Conservation (phyloP, 2,329 filamentous ascomycete genomes). For the Xylariomycetidae sp. region DNA sequence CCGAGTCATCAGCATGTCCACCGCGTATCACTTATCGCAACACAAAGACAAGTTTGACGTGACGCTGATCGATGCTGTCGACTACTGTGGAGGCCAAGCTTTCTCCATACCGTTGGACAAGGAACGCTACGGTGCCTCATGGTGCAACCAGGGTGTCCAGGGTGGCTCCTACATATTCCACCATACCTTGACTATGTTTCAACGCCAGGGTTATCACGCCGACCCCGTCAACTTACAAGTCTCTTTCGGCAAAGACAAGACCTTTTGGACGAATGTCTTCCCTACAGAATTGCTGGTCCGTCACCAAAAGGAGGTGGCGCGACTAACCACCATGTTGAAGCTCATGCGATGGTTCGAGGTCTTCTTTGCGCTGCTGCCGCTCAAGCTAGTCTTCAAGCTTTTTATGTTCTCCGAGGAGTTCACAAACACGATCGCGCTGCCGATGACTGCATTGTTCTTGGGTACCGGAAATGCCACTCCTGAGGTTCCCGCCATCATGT, state of each 20-base stretch:
- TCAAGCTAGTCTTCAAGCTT: slow-evolving; percentile 23
- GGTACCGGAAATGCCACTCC: slow-evolving; percentile 29
- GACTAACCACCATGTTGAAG: slow-evolving; percentile 42
- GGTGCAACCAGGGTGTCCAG: slow-evolving; percentile 58
- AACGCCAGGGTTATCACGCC: slow-evolving; percentile 46
- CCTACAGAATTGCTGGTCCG: slow-evolving; percentile 44
- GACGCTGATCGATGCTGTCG: slow-evolving; percentile 49
- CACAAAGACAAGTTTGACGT: slow-evolving; percentile 55
- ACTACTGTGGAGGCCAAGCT: slow-evolving; percentile 57
- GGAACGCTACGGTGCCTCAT: slow-evolving; percentile 51
- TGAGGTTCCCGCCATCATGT: slow-evolving; percentile 27
- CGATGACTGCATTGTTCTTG: slow-evolving; percentile 32
- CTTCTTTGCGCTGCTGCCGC: slow-evolving; percentile 45
- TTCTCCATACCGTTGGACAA: slow-evolving; percentile 57
- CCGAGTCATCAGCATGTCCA: slow-evolving; percentile 38
- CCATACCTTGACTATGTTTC: slow-evolving; percentile 54
- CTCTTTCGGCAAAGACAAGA: slow-evolving; percentile 49
- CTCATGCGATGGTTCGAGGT: slow-evolving; percentile 47
- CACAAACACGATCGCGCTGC: slow-evolving; percentile 23
- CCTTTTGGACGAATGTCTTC: slow-evolving; percentile 53
- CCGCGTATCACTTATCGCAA: slow-evolving; percentile 52
- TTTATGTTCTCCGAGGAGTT: slow-evolving; percentile 29
- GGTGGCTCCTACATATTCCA: slow-evolving; percentile 54
- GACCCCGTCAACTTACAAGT: slow-evolving; percentile 50
- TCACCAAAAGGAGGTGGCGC: slow-evolving; percentile 43